A percentile compares a stretch with the other conserved stretches of the same genome.
Conservation (phyloP, 306 rosid species). For the Chamaecrista fasciculata region DNA sequence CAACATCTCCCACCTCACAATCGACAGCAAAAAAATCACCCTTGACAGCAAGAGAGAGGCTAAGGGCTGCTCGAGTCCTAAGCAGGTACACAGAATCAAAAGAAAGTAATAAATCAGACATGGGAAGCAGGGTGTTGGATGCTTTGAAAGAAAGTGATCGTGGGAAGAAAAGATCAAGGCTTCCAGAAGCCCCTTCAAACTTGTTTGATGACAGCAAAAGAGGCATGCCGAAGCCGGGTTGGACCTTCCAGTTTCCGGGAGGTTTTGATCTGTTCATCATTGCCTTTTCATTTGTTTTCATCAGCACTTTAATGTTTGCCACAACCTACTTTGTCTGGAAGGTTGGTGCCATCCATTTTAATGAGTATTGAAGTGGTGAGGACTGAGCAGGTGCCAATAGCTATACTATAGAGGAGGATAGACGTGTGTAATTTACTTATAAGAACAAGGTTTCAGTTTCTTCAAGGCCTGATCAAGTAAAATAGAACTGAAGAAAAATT, state of each 20-base stretch:
- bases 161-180: constrained; percentile 80
- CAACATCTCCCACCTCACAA: constrained; percentile 33
- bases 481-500: background rate
- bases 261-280: constrained; percentile 67
- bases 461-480: constrained; percentile 18
- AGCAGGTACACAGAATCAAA: constrained; percentile 56
- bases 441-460: constrained; percentile 27
- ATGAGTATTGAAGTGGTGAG: constrained; percentile 59
- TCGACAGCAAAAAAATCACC: constrained; percentile 45
- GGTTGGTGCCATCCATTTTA: constrained; percentile 95
- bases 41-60: constrained; percentile 73
- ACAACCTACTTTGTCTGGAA: constrained; percentile 95
- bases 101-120: constrained; percentile 56
- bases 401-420: constrained; percentile 1
- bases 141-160: constrained; percentile 73
- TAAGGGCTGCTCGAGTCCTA: constrained; percentile 77
- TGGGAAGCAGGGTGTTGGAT: constrained; percentile 74
- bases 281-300: constrained; percentile 70
- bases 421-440: constrained; percentile 22
- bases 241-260: constrained; percentile 75
- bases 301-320: constrained; percentile 87
- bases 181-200: constrained; percentile 91
- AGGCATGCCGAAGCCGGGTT: constrained; percentile 71
- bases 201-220: constrained; percentile 83
- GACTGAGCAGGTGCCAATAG: constrained; percentile 1